Evolutionary conservation across 192 early-diverging fungal genomes (phyloP).

Genomic region (Podila epigama): DNA sequence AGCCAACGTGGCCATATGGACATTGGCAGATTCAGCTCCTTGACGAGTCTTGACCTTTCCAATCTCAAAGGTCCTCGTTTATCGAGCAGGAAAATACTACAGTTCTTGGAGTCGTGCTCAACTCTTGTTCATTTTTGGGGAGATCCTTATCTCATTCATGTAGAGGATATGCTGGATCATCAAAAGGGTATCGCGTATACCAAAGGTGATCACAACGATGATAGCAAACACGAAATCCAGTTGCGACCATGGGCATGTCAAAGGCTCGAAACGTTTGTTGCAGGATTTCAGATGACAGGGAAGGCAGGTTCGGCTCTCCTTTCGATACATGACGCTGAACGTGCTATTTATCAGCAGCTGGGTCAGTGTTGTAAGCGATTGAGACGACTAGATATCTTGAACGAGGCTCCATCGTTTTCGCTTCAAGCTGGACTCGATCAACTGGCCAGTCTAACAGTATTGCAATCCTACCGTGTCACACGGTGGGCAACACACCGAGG

Average conservation of each 20-base stretch:
- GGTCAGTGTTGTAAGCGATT: neutral
- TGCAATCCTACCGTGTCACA: slow-evolving; percentile 1
- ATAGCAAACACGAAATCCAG: too few relatives aligned
- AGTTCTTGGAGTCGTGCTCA: neutral
- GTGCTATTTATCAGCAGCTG: slow-evolving; percentile 7
- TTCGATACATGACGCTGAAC: neutral
- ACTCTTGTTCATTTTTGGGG: slow-evolving; percentile 1
- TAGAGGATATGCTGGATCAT: slow-evolving; percentile 5
- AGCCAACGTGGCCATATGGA: neutral
- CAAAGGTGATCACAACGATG: neutral
- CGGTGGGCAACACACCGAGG: neutral
- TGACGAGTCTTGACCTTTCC: slow-evolving; percentile 7
- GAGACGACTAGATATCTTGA: neutral
- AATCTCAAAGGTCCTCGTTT: neutral
- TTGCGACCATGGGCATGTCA: slow-evolving; percentile 10
- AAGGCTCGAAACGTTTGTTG: slow-evolving; percentile 1
- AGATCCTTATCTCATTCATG: neutral
- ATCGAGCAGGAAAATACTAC: neutral
- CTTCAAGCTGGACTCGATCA: neutral
- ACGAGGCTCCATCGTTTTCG: neutral
- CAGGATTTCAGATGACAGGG: neutral
- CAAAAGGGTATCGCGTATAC: neutral
- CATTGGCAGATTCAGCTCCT: neutral
- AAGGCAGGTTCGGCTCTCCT: neutral
- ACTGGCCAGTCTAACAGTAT: neutral